A percentile compares a stretch with the other conserved stretches of the same genome.
phyloP scores from a whole-genome alignment of 257 asterid species.

The Solanum rostratum region DNA sequence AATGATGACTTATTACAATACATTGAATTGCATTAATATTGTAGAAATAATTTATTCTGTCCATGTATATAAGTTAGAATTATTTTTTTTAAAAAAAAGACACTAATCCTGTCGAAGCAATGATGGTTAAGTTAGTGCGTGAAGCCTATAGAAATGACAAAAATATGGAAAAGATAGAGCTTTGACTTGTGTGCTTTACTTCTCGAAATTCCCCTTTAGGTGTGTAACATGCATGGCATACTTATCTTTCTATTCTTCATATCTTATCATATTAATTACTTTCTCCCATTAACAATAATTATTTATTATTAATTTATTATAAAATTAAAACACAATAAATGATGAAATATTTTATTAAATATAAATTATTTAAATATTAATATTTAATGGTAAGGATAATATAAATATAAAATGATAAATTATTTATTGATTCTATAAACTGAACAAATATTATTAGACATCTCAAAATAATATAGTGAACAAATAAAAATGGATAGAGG shows the following conservation, averaged over 20 bases:
- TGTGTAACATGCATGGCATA: not conserved
- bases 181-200: conserved; percentile 15
- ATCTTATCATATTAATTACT: not conserved
- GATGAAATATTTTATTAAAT: too few relatives aligned
- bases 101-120: not conserved
- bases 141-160: conserved; percentile 11
- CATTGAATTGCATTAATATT: not conserved
- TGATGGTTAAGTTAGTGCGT: not conserved
- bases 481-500: too few relatives aligned
- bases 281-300: too few relatives aligned
- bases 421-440: too few relatives aligned
- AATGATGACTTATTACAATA: not conserved
- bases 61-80: not conserved
- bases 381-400: too few relatives aligned
- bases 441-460: too few relatives aligned
- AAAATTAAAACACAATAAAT: too few relatives aligned
- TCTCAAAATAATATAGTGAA: too few relatives aligned
- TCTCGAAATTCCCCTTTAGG: conserved; percentile 12
- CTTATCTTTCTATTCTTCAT: not conserved
- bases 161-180: not conserved
- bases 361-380: too few relatives aligned
- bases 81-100: not conserved
- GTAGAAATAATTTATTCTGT: not conserved
- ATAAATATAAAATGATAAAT: too few relatives aligned
- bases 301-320: too few relatives aligned